phyloP scores from a whole-genome alignment of 2,329 filamentous ascomycete genomes.

The Myriosclerotinia scirpicola region DNA sequence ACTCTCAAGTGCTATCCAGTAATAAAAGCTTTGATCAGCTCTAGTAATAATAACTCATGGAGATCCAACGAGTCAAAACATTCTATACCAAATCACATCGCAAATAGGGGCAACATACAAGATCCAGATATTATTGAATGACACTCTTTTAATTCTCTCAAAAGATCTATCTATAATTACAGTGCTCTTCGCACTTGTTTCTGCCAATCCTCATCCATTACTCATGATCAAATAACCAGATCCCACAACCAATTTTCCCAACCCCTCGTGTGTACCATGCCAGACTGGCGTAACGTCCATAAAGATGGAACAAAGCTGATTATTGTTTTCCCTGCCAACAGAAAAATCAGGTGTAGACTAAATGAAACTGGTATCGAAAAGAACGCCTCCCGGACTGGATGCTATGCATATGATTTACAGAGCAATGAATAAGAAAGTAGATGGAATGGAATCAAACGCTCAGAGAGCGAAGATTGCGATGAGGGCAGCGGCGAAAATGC shows the following conservation, averaged over 20 bases:
- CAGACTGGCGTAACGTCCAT: conserved; percentile 35
- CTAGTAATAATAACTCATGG: too few relatives aligned
- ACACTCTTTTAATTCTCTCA: background rate
- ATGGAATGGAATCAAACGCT: conserved; percentile 13
- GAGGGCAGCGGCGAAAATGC: conserved; percentile 33
- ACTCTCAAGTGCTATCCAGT: too few relatives aligned
- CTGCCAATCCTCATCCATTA: background rate
- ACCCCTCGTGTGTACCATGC: conserved; percentile 23
- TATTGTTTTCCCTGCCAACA: conserved; percentile 3
- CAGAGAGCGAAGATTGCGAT: conserved; percentile 36
- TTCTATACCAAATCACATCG: background rate
- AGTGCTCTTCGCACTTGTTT: background rate
- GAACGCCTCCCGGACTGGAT: conserved; percentile 24
- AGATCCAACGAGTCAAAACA: background rate
- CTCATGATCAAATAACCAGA: background rate
- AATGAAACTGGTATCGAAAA: conserved; percentile 31
- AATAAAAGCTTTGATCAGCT: too few relatives aligned
- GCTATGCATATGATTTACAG: background rate
- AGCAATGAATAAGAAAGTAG: conserved; percentile 9
- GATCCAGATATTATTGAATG: background rate
- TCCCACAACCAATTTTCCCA: background rate
- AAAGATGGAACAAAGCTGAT: conserved; percentile 28
- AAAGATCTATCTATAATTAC: background rate
- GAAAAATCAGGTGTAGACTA: conserved; percentile 11
- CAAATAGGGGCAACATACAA: background rate